Conservation (phyloP, 192 early-diverging fungal genomes). For the Coemansia sp. region DNA sequence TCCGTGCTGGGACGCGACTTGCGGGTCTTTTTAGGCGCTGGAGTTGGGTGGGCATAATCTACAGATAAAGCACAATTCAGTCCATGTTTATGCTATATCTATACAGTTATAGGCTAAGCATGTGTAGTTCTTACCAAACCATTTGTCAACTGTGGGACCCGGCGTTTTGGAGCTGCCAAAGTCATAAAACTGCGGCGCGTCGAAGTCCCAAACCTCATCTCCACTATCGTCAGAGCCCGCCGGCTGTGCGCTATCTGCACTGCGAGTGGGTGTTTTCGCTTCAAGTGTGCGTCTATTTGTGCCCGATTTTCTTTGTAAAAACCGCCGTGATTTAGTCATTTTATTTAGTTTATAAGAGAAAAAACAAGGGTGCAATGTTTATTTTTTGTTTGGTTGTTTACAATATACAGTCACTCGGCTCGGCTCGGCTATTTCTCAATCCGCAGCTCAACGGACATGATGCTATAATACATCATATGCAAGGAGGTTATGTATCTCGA, state of each 20-base stretch:
- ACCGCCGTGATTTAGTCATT: slow-evolving; percentile 36
- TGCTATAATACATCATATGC: background rate
- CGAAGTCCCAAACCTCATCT: slow-evolving; percentile 42
- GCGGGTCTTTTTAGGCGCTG: slow-evolving; percentile 24
- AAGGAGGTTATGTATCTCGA: background rate
- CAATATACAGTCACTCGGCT: background rate
- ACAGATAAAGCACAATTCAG: slow-evolving; percentile 5
- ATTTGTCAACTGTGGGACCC: slow-evolving; percentile 35
- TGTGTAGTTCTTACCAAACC: slow-evolving; percentile 42
- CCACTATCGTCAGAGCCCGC: background rate
- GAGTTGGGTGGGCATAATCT: slow-evolving; percentile 44
- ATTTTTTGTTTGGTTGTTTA: slow-evolving; percentile 3
- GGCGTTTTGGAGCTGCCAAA: slow-evolving; percentile 48
- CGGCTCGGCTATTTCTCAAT: slow-evolving; percentile 1
- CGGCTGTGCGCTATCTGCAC: background rate
- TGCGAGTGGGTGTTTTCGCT: slow-evolving; percentile 18
- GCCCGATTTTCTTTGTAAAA: slow-evolving; percentile 17
- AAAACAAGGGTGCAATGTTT: background rate
- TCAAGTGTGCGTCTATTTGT: slow-evolving; percentile 2
- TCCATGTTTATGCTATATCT: background rate
- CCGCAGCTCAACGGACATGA: background rate
- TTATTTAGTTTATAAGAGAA: background rate
- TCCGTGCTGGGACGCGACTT: slow-evolving; percentile 12
- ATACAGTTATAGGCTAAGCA: background rate
- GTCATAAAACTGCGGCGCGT: slow-evolving; percentile 49